phyloP scores from a whole-genome alignment of 345 rosid genomes.

The Lagerstroemia speciosa region DNA sequence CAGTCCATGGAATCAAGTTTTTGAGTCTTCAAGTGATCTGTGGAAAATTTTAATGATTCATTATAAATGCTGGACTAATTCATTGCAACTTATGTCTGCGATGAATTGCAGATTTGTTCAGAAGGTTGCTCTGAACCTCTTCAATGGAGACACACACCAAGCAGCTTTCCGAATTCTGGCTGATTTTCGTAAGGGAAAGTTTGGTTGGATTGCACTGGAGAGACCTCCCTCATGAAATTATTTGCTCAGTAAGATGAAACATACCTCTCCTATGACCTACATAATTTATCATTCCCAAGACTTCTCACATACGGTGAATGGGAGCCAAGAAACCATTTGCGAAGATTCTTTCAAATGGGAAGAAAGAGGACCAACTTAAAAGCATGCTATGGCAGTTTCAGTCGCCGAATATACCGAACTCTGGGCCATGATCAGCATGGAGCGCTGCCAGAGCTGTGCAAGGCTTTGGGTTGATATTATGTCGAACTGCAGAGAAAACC shows the following conservation, averaged over 20 bases:
- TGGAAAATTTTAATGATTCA: background rate
- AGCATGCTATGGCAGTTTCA: background rate
- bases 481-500: background rate
- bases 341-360: background rate
- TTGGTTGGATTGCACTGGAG: conserved; percentile 70
- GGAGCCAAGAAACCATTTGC: background rate
- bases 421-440: background rate
- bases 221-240: conserved; percentile 44
- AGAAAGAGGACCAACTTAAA: background rate
- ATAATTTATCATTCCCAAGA: background rate
- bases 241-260: background rate
- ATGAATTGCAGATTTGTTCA: conserved; percentile 54
- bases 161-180: conserved; percentile 73
- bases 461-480: background rate
- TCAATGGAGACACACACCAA: conserved; percentile 76
- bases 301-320: background rate
- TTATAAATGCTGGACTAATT: background rate
- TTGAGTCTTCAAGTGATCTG: background rate
- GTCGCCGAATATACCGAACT: background rate
- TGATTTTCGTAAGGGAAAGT: conserved; percentile 86
- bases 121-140: conserved; percentile 62
- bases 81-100: conserved; percentile 6
- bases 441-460: background rate
- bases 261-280: background rate
- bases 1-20: background rate